A percentile compares a stretch with the other conserved stretches of the same genome.
phyloP scores from a whole-genome alignment of 2,329 filamentous ascomycete species.

The Colletotrichum eleusines region DNA sequence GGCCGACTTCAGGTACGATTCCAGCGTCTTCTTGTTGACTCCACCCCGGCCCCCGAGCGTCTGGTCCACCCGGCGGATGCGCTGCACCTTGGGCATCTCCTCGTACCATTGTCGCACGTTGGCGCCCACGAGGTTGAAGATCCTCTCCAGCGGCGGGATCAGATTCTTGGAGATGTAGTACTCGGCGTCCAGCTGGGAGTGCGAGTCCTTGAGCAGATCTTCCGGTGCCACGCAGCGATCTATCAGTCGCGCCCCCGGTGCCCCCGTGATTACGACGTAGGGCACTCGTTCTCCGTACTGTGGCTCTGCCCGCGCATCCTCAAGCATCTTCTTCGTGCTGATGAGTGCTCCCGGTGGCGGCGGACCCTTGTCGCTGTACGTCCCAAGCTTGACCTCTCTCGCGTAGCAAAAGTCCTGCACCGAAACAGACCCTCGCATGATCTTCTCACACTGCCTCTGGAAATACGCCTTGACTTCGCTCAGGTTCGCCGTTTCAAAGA shows the following conservation, averaged over 20 bases:
- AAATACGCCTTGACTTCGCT: constrained; percentile 92
- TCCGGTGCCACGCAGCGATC: constrained; percentile 94
- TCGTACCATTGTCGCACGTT: constrained; percentile 94
- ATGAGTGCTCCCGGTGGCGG: constrained; percentile 91
- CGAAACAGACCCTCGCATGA: constrained; percentile 88
- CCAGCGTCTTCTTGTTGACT: constrained; percentile 72
- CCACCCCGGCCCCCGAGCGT: constrained; percentile 49
- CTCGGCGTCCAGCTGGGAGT: constrained; percentile 87
- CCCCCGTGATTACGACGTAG: constrained; percentile 92
- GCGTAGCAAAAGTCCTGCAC: constrained; percentile 98
- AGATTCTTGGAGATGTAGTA: constrained; percentile 98
- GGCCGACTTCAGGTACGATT: constrained; percentile 88
- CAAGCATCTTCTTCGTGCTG: constrained; percentile 86
- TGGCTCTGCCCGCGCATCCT: constrained; percentile 87
- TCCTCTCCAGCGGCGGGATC: constrained; percentile 93
- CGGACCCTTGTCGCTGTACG: constrained; percentile 83
- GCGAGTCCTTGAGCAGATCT: constrained; percentile 79
- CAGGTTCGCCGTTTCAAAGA: constrained; percentile 91
- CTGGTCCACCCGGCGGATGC: constrained; percentile 72
- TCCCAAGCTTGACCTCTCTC: constrained; percentile 89
- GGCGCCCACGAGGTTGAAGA: constrained; percentile 95
- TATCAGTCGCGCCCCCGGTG: constrained; percentile 85
- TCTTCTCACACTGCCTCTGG: constrained; percentile 89
- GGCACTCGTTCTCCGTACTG: constrained; percentile 96
- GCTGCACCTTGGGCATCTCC: constrained; percentile 93